Conservation (phyloP, 2,329 filamentous ascomycete genomes). For the Rutstroemia sydowiana region DNA sequence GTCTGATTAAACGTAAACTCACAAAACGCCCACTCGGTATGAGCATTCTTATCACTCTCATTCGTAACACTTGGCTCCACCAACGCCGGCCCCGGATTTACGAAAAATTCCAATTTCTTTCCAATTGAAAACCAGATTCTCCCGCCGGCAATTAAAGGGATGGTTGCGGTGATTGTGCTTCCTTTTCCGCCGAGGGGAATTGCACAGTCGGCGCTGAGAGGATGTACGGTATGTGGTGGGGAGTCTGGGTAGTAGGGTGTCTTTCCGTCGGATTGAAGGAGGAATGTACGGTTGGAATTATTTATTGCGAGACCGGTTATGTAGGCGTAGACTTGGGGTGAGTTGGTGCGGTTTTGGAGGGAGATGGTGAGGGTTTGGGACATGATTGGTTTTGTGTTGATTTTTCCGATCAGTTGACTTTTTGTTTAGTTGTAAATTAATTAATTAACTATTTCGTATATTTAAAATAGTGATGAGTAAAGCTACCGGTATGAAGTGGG, state of each 20-base stretch:
- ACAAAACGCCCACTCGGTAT: constrained; percentile 57
- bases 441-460: too few relatives aligned
- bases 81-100: constrained; percentile 62
- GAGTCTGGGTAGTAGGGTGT: constrained; percentile 58
- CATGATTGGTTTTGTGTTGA: too few relatives aligned
- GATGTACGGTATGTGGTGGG: constrained; percentile 42
- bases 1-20: constrained; percentile 59
- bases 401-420: too few relatives aligned
- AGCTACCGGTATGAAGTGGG: too few relatives aligned
- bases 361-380: too few relatives aligned
- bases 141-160: constrained; percentile 63
- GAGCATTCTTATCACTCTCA: constrained; percentile 52
- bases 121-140: constrained; percentile 65
- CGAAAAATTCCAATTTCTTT: constrained; percentile 53
- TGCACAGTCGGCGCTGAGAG: constrained; percentile 49
- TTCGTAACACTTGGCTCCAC: constrained; percentile 71
- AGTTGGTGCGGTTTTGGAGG: constrained; percentile 52
- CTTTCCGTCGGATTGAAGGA: constrained; percentile 58
- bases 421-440: too few relatives aligned
- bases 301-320: constrained; percentile 61
- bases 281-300: constrained; percentile 50
- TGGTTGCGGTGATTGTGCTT: constrained; percentile 49
- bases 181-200: constrained; percentile 59
- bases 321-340: constrained; percentile 56
- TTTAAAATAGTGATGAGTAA: too few relatives aligned